Percentiles rank a stretch among this genome's conserved stretches.
Conservation (phyloP, 345 rosid species). For the Psidium guajava region DNA sequence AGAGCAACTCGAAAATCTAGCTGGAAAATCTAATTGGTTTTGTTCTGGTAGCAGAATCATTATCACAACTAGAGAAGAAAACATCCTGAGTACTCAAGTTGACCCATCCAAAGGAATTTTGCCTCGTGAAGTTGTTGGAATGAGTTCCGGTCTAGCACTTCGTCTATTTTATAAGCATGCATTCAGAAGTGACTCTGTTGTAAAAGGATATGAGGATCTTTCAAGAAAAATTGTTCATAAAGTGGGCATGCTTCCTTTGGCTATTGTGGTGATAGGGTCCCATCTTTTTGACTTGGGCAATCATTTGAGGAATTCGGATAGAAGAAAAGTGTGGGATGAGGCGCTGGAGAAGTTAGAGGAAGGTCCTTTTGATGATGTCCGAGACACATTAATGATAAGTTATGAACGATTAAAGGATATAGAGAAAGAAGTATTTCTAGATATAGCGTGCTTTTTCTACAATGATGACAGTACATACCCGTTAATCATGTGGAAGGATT, state of each 20-base stretch:
- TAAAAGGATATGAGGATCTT: accelerated
- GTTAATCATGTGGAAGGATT: too few species aligned
- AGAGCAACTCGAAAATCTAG: neutral
- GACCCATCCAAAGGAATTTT: neutral
- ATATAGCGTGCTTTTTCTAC: too few species aligned
- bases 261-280: neutral
- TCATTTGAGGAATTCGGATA: accelerated
- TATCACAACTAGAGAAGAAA: neutral
- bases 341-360: accelerated
- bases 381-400: too few species aligned
- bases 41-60: constrained; percentile 3
- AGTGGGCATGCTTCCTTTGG: neutral
- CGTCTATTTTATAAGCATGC: neutral
- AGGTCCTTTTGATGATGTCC: neutral
- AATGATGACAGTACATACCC: too few species aligned
- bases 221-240: accelerated
- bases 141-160: neutral
- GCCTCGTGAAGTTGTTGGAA: accelerated
- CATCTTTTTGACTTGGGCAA: neutral
- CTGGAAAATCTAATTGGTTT: neutral
- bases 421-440: too few species aligned
- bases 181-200: neutral
- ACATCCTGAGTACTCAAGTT: neutral
- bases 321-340: neutral
- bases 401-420: too few species aligned